Evolutionary conservation across 352 stramenopile genomes (phyloP), one percentile per base, ranked within the genome.

Genomic region (Hyaloperonospora arabidopsidis): DNA sequence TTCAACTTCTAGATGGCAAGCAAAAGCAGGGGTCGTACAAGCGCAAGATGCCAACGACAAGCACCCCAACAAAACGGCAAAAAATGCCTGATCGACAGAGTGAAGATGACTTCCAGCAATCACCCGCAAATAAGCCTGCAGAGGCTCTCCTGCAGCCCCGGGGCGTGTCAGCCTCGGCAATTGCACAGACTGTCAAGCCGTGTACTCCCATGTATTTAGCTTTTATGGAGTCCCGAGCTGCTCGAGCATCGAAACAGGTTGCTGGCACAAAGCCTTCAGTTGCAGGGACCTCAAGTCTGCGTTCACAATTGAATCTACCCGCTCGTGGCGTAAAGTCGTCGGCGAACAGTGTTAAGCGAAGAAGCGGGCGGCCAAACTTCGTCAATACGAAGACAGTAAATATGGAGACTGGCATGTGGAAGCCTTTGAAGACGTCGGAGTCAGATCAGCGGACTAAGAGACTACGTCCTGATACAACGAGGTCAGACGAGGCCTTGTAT

Each of bases 161-260:
- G 11, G 15, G 14, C 22, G 44, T 49, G 43, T 23, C 17, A 45
- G 39, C 11, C 7, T 23, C 45, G 59, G 40, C 28, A 39, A 19
- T 34, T n/a, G 34, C 10, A 43, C 23, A 21, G 28, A 15, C 22
- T 12, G 36, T 12, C 18, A 65, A 57, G 39, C 10, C 36, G 12
- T 46, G 12, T 21, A 54, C 57, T 13, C 52, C 54, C 5, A 66
- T 62, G 48, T 58, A 62, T 57, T 28, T 52, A 43, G 45, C 47
- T 11, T 59, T 65, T 25, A 56, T 59, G 54, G 44, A 67, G 38
- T 59, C 59, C 22, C 48, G 54, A 55, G 51, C 51, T 21, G 49
- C 60, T 49, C 52, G 57, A 5, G 55, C 50, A 12, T 34, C 56
- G 34, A 34, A 68, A 19, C 59, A 72, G 29, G 49, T 53, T 1